These are phyloP conservation scores for Fomitopsis schrenkii DNA, from an alignment of 1,284 basidiomycete genomes.

Conservation along the genomic window DNA sequence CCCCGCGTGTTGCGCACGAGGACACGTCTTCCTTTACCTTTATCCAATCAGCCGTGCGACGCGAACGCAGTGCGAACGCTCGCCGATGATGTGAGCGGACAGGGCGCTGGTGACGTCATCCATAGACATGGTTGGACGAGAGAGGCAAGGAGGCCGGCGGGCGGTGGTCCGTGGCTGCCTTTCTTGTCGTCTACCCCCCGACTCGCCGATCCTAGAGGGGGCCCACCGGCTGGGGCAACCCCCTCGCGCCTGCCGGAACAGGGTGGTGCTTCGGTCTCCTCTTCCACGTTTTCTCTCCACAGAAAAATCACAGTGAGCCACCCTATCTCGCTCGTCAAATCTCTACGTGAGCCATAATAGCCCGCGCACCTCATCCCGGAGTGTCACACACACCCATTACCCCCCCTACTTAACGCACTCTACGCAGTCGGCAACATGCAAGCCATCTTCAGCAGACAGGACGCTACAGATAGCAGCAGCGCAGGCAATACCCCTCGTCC, in stretches of 20 bases:
- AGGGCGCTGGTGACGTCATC: neutral
- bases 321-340: neutral
- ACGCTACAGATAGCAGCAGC: constrained; percentile 2
- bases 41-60: neutral
- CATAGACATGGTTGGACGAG: neutral
- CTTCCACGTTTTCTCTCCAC: neutral
- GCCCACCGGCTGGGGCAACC: neutral
- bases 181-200: neutral
- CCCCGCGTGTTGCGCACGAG: neutral
- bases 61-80: neutral
- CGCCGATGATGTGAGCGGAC: neutral
- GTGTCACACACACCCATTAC: neutral
- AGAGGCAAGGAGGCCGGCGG: neutral
- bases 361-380: neutral
- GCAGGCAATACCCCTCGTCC: constrained; percentile 4
- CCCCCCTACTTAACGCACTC: neutral
- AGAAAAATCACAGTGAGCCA: neutral
- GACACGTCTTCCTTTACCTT: neutral
- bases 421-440: neutral
- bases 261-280: neutral
- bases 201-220: neutral
- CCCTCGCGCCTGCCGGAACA: neutral
- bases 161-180: neutral
- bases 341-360: neutral
- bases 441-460: neutral